A percentile compares a stretch with the other conserved stretches of the same genome.
phyloP scores from a whole-genome alignment of 2,329 filamentous ascomycete species.

The Exserohilum turcica region DNA sequence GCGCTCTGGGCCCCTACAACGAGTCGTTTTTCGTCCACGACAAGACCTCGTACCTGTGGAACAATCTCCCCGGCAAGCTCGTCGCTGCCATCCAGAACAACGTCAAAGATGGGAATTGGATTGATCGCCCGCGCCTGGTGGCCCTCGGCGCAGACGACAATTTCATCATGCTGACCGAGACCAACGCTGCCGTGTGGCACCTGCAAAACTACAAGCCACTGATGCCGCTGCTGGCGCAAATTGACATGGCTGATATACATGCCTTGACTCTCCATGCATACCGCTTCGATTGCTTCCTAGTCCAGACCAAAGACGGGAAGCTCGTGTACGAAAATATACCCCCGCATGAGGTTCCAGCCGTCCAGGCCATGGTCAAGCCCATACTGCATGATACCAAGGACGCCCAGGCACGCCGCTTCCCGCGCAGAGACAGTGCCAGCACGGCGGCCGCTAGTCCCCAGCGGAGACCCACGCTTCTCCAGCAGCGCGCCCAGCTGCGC shows the following conservation, averaged over 20 bases:
- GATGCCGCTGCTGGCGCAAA: constrained; percentile 23
- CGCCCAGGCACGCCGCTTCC: constrained; percentile 5
- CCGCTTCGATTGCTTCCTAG: constrained; percentile 39
- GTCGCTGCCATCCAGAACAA: constrained; percentile 32
- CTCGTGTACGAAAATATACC: constrained; percentile 37
- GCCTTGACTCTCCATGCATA: constrained; percentile 36
- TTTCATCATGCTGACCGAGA: constrained; percentile 41
- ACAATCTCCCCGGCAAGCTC: constrained; percentile 35
- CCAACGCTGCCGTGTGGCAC: constrained; percentile 38
- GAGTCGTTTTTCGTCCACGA: constrained; percentile 42
- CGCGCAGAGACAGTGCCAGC: constrained; percentile 8
- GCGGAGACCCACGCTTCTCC: constrained; percentile 20
- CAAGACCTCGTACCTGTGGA: constrained; percentile 36
- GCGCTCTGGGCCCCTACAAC: constrained; percentile 42
- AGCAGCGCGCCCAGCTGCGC: constrained; percentile 30
- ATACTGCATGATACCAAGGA: constrained; percentile 26
- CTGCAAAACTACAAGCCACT: constrained; percentile 31
- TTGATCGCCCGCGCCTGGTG: constrained; percentile 39
- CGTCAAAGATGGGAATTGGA: constrained; percentile 38
- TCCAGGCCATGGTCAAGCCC: constrained; percentile 27
- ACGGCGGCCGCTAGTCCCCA: constrained; percentile 6
- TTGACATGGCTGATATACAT: constrained; percentile 27
- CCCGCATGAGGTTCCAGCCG: constrained; percentile 22
- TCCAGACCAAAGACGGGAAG: constrained; percentile 29
- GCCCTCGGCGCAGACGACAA: constrained; percentile 36